phyloP scores from a whole-genome alignment of 2,329 filamentous ascomycete genomes.

The Aureobasidium pullulans region DNA sequence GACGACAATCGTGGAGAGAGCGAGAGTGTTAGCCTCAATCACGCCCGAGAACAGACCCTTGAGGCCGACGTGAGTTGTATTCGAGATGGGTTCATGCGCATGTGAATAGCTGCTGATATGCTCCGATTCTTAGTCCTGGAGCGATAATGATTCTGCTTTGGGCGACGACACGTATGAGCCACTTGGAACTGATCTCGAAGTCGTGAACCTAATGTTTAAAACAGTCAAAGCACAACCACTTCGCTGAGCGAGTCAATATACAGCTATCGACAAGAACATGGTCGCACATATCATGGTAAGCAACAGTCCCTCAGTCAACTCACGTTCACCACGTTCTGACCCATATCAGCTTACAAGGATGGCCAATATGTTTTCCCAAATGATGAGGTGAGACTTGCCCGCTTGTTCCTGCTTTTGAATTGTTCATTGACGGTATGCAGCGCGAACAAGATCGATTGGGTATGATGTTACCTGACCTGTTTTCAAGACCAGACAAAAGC shows the following conservation, averaged over 20 bases:
- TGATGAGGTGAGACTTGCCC: constrained; percentile 25
- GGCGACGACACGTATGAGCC: constrained; percentile 25
- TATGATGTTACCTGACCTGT: neutral
- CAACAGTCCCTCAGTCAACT: neutral
- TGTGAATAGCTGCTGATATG: neutral
- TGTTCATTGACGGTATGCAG: constrained; percentile 16
- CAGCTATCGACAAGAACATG: constrained; percentile 30
- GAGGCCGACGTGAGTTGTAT: constrained; percentile 27
- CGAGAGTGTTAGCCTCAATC: constrained; percentile 14
- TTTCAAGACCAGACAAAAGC: neutral
- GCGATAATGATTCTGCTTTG: constrained; percentile 29
- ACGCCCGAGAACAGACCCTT: constrained; percentile 29
- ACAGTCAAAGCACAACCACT: constrained; percentile 28
- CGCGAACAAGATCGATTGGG: constrained; percentile 29
- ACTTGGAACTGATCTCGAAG: constrained; percentile 7
- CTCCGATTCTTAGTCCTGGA: constrained; percentile 16
- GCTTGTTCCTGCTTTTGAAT: neutral
- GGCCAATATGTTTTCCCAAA: constrained; percentile 36
- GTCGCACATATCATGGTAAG: constrained; percentile 31
- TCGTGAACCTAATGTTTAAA: neutral
- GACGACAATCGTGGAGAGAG: neutral
- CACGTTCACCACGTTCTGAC: neutral
- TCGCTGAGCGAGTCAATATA: constrained; percentile 30
- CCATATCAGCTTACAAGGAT: constrained; percentile 29
- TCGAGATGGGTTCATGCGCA: neutral